Conservation (phyloP, 2,329 filamentous ascomycete genomes). For the Ophiostoma sp. region DNA sequence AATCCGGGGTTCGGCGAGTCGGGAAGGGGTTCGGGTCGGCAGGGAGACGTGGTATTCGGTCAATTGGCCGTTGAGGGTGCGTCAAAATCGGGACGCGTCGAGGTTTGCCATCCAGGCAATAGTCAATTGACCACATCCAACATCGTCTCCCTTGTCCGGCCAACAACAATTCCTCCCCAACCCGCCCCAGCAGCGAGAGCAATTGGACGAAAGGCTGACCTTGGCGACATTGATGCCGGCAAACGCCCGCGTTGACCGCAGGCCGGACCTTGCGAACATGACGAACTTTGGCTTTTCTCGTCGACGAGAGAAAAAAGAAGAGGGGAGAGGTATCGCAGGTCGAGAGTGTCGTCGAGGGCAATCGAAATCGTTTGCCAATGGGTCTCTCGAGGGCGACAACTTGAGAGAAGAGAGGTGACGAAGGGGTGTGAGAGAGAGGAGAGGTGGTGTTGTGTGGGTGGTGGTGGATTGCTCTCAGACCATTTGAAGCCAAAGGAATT, state of each 20-base stretch:
- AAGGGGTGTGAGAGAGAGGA: not conserved
- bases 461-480: slow-evolving; percentile 29
- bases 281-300: slow-evolving; percentile 42
- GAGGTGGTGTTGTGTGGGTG: slow-evolving; percentile 16
- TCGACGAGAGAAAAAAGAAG: slow-evolving; percentile 36
- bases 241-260: slow-evolving; percentile 85
- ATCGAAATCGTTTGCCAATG: not conserved
- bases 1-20: not conserved
- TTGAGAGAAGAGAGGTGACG: not conserved
- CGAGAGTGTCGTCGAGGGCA: slow-evolving; percentile 7
- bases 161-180: not conserved
- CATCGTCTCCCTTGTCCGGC: not conserved
- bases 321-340: not conserved
- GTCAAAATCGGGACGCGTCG: not conserved
- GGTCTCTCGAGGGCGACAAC: slow-evolving; percentile 1
- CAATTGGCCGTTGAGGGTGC: slow-evolving; percentile 6
- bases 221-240: slow-evolving; percentile 71
- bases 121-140: not conserved
- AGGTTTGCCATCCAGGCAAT: not conserved
- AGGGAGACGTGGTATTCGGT: not conserved
- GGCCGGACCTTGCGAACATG: slow-evolving; percentile 92
- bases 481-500: slow-evolving; percentile 28
- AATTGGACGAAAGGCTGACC: slow-evolving; percentile 47
- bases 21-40: not conserved
- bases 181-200: not conserved